These are phyloP conservation scores for Aspergillus caelatus DNA, from an alignment of 2,329 filamentous ascomycete genomes.

Conservation along the genomic window DNA sequence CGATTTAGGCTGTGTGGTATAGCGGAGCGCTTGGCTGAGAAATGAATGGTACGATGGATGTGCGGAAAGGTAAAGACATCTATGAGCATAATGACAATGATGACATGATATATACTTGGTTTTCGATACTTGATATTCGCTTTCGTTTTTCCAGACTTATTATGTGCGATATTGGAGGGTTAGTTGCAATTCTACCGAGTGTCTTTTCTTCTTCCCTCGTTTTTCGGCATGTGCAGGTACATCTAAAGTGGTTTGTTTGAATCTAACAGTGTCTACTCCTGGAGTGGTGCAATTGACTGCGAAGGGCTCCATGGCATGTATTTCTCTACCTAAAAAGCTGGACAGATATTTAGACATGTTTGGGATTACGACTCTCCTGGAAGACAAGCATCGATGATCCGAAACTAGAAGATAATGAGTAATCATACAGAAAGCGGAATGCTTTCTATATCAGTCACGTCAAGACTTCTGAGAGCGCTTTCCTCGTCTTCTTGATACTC, in stretches of 20 bases:
- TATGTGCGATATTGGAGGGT: constrained; percentile 19
- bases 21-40: not conserved
- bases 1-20: not conserved
- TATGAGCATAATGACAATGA: constrained; percentile 25
- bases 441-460: not conserved
- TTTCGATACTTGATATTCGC: constrained; percentile 13
- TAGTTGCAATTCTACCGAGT: constrained; percentile 15
- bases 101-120: constrained; percentile 17
- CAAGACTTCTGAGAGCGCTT: constrained; percentile 36
- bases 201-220: not conserved
- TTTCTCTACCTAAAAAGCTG: not conserved
- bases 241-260: not conserved
- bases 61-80: constrained; percentile 15
- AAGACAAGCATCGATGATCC: not conserved
- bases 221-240: not conserved
- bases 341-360: not conserved
- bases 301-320: not conserved
- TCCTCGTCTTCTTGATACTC: constrained; percentile 27
- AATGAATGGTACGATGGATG: not conserved
- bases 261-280: not conserved
- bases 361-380: not conserved
- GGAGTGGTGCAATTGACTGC: not conserved
- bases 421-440: not conserved
- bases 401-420: not conserved
- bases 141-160: constrained; percentile 1